Conservation (phyloP, 495 filamentous ascomycete species). For the Talaromyces ruber region DNA sequence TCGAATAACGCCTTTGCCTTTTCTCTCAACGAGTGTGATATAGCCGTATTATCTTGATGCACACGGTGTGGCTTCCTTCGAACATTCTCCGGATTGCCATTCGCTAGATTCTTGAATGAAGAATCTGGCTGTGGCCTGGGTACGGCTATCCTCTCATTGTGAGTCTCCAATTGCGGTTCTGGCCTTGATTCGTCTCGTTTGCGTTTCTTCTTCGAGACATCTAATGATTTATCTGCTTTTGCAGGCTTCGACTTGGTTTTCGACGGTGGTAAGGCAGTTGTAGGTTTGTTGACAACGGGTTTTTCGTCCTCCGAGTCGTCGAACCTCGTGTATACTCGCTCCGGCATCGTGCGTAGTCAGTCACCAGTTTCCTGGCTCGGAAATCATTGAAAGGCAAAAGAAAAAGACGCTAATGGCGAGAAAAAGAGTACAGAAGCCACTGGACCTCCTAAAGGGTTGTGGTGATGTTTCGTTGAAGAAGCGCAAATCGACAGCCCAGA, state of each 20-base stretch:
- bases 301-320: conserved; percentile 20
- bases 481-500: not conserved
- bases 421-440: not conserved
- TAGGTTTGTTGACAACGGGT: not conserved
- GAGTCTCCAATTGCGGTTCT: not conserved
- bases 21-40: conserved; percentile 23
- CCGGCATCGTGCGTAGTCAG: conserved; percentile 33
- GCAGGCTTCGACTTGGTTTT: not conserved
- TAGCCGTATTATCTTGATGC: not conserved
- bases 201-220: conserved; percentile 25
- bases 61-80: not conserved
- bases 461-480: not conserved
- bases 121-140: not conserved
- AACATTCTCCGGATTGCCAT: not conserved
- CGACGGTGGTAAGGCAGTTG: not conserved
- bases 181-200: conserved; percentile 26
- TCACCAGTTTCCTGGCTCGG: not conserved
- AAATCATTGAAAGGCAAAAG: no score
- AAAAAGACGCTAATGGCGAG: no score
- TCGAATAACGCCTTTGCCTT: conserved; percentile 41
- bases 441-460: not conserved
- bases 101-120: not conserved
- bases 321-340: conserved; percentile 35
- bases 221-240: not conserved
- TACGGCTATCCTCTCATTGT: conserved; percentile 5